Conservation (phyloP, 2,329 filamentous ascomycete species). For the Exserohilum turcica region DNA sequence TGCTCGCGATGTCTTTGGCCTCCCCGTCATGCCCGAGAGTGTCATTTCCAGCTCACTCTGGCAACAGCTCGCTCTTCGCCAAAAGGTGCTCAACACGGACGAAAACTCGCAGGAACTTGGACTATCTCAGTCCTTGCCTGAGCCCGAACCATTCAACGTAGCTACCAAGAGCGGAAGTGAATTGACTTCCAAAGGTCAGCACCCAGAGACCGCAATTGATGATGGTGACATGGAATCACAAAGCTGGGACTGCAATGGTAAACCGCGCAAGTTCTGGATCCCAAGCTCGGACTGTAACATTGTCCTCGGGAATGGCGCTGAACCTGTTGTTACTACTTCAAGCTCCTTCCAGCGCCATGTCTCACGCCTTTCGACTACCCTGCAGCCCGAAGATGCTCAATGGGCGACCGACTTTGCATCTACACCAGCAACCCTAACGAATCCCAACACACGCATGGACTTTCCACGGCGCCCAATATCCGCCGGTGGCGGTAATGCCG, state of each 20-base stretch:
- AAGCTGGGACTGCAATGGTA: slow-evolving; percentile 60
- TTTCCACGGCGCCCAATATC: slow-evolving; percentile 40
- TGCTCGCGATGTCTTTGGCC: slow-evolving; percentile 58
- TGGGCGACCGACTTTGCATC: slow-evolving; percentile 62
- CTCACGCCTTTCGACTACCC: slow-evolving; percentile 55
- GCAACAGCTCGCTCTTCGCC: slow-evolving; percentile 62
- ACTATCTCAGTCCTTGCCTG: slow-evolving; percentile 52
- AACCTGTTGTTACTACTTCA: slow-evolving; percentile 57
- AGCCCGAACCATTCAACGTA: slow-evolving; percentile 30
- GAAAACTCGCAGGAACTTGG: slow-evolving; percentile 60
- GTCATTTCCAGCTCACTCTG: slow-evolving; percentile 62
- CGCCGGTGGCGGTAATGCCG: slow-evolving; percentile 42
- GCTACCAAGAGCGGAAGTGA: slow-evolving; percentile 30
- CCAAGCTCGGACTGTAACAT: slow-evolving; percentile 61
- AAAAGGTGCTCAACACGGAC: slow-evolving; percentile 59
- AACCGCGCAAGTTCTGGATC: slow-evolving; percentile 63
- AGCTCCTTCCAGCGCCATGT: slow-evolving; percentile 53
- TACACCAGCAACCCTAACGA: slow-evolving; percentile 49
- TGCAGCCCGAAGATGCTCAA: slow-evolving; percentile 61
- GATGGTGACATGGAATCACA: slow-evolving; percentile 52
- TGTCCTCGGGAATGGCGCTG: slow-evolving; percentile 60
- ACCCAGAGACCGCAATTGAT: slow-evolving; percentile 34
- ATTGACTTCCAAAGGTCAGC: slow-evolving; percentile 52
- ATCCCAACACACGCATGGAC: slow-evolving; percentile 41
- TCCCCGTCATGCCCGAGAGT: slow-evolving; percentile 61